Base-by-base conservation (phyloP, 352 stramenopile species). In the Globisporangium takayamanum region DNA sequence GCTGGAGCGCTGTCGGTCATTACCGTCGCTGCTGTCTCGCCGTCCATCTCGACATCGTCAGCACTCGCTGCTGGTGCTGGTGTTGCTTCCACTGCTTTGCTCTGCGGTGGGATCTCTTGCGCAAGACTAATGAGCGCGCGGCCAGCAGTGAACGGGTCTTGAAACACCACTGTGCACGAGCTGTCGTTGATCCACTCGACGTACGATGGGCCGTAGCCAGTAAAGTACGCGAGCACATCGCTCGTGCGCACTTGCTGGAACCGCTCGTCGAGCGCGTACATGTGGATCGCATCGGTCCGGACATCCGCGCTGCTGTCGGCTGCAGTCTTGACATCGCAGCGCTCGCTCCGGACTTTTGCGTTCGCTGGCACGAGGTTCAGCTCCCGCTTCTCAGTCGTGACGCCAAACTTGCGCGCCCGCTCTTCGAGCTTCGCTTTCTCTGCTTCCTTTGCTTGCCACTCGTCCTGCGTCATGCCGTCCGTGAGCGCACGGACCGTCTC, bases 161-260 rank as follows among this genome's bases (percentile, higher is more conserved):
- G 67, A 59, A 94, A 94, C 25, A 94, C 79, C 18, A 94, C 66
- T 1, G 82, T 94, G 53, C 82, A 92, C 55, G 82, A 80, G 48
- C 78, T 90, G 70, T 94, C 82, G 70, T 94, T 92, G 66, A 92
- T 74, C 84, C 84, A 94, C 59, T 94, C 84, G 46, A 94, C 80
- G 68, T 94, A 94, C 22, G 81, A 89, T 15, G 84, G 84, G 0
- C 82, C 80, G 56, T 90, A 94, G 7, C 80, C 84, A 0, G 69
- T 60, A 57, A 94, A 94, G 52, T 92, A 94, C 44, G 65, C 74
- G 60, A 92, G 68, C 18, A 94, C 66, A 55, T 94, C 84, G 55
- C 69, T 88, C 49, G 82, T 92, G 45, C 84, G 80, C 20, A 94
- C 83, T 54, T 86, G 74, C 57, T 89, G 84, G 51, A 92, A 92